These are phyloP conservation scores for Saccharomycopsis oosterbeekiorum DNA, from an alignment of 805 yeast genomes.

Conservation along the genomic window DNA sequence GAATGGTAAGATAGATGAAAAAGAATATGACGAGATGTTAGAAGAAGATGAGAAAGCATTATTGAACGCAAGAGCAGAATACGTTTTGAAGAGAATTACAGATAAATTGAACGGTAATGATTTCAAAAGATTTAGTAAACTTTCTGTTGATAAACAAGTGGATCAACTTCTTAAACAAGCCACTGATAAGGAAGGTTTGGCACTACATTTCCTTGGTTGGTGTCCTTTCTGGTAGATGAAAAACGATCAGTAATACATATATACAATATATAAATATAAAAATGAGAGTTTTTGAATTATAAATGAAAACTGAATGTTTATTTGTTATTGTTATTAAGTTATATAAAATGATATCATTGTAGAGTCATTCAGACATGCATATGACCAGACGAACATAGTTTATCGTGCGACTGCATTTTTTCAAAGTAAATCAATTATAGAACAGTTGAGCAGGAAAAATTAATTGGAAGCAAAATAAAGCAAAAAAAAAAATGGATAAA, in stretches of 20 bases:
- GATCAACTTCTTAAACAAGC: slow-evolving; percentile 93
- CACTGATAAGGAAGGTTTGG: slow-evolving; percentile 87
- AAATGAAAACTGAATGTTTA: too few species aligned
- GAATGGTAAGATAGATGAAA: slow-evolving; percentile 65
- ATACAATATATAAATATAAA: too few species aligned
- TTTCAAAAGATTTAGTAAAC: slow-evolving; percentile 57
- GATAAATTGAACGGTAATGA: slow-evolving; percentile 93
- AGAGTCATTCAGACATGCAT: too few species aligned
- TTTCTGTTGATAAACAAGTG: slow-evolving; percentile 83
- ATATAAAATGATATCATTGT: too few species aligned
- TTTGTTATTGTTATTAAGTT: too few species aligned
- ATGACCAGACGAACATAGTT: too few species aligned
- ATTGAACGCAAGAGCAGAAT: slow-evolving; percentile 74
- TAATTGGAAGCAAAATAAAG: too few species aligned
- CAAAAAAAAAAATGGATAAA: neutral
- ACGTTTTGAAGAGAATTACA: slow-evolving; percentile 80
- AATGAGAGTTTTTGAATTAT: too few species aligned
- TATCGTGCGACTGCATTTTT: too few species aligned
- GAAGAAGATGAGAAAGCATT: slow-evolving; percentile 65
- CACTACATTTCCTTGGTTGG: slow-evolving; percentile 98
- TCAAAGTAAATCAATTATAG: too few species aligned
- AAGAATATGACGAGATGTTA: slow-evolving; percentile 63
- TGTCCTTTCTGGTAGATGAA: slow-evolving; percentile 85
- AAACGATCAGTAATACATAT: too few species aligned
- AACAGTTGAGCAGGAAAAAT: too few species aligned